phyloP scores from a whole-genome alignment of 2,329 filamentous ascomycete species.

The Aspergillaceae sp. region DNA sequence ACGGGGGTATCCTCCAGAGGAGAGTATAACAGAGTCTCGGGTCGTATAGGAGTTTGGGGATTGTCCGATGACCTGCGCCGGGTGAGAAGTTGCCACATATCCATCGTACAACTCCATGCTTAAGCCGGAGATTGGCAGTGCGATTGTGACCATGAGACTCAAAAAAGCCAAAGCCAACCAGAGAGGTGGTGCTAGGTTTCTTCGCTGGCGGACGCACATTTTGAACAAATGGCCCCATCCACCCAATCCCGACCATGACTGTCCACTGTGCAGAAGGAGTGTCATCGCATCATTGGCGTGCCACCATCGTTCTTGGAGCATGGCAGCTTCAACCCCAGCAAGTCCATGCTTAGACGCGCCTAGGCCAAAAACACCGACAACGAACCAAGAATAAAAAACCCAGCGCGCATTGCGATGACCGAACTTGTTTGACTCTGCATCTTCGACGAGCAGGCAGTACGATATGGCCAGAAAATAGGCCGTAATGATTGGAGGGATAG shows the following conservation, averaged over 20 bases:
- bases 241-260: neutral
- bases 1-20: neutral
- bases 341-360: constrained; percentile 7
- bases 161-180: too few species aligned
- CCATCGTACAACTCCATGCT: constrained; percentile 7
- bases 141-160: neutral
- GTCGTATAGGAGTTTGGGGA: too few species aligned
- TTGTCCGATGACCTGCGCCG: constrained; percentile 3
- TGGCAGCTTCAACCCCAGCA: constrained; percentile 7
- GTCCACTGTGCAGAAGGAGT: constrained; percentile 6
- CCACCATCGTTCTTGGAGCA: constrained; percentile 7
- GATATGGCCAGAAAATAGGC: too few species aligned
- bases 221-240: too few species aligned
- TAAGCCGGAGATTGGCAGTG: constrained; percentile 8
- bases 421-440: neutral
- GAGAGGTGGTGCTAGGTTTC: too few species aligned
- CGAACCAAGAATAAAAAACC: constrained; percentile 10
- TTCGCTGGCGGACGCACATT: too few species aligned
- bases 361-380: constrained; percentile 10
- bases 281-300: constrained; percentile 2
- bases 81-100: constrained; percentile 4
- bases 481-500: too few species aligned
- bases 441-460: too few species aligned
- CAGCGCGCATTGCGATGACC: constrained; percentile 2
- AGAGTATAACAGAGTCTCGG: too few species aligned